phyloP scores from a whole-genome alignment of 768 basidiomycete species.

The Tulasnella sp. region DNA sequence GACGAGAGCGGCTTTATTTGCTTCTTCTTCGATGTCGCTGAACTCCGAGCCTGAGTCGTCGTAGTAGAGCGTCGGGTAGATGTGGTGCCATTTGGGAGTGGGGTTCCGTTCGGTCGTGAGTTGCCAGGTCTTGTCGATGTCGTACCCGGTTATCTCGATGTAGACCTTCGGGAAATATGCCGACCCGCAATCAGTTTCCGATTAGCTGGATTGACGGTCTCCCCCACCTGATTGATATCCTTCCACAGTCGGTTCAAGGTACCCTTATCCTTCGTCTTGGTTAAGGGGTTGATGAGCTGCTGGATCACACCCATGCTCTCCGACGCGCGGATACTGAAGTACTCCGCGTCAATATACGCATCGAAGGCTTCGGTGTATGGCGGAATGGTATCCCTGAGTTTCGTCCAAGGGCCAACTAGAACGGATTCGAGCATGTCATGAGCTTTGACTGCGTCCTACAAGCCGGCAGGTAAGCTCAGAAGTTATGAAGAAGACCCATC shows the following conservation, averaged over 20 bases:
- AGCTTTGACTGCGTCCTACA: slow-evolving; percentile 51
- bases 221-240: slow-evolving; percentile 17
- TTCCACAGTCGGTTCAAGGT: slow-evolving; percentile 18
- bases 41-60: slow-evolving; percentile 5
- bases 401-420: slow-evolving; percentile 41
- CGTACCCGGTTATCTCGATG: slow-evolving; percentile 27
- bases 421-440: slow-evolving; percentile 53
- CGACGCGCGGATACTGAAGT: slow-evolving; percentile 48
- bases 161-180: not conserved
- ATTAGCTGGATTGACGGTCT: not conserved
- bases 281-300: slow-evolving; percentile 41
- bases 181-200: not conserved
- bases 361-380: slow-evolving; percentile 48
- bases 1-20: not conserved
- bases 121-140: slow-evolving; percentile 55
- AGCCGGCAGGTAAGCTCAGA: not conserved
- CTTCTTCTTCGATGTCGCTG: slow-evolving; percentile 4
- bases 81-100: slow-evolving; percentile 45
- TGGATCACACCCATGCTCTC: slow-evolving; percentile 39
- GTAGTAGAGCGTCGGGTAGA: not conserved
- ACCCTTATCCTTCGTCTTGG: not conserved
- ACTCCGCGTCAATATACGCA: slow-evolving; percentile 57
- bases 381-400: slow-evolving; percentile 37
- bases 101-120: slow-evolving; percentile 39
- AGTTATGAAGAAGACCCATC: not conserved